Conservation (phyloP, 2,329 filamentous ascomycete genomes). For the Zymoseptoria ardabiliae region DNA sequence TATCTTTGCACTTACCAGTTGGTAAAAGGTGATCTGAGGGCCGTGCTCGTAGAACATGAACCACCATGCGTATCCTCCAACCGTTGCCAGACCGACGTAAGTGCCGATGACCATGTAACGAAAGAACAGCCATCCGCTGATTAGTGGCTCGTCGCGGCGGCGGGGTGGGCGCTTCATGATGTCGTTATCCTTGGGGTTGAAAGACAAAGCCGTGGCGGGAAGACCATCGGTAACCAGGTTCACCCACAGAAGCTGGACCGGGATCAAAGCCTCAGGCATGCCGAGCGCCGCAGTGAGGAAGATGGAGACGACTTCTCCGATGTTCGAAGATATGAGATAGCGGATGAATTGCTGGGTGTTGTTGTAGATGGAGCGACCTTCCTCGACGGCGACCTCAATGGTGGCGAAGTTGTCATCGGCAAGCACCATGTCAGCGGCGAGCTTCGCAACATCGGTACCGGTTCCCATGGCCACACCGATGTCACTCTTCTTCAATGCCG, state of each 20-base stretch:
- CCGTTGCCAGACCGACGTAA: conserved; percentile 90
- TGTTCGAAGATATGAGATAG: conserved; percentile 98
- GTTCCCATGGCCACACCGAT: conserved; percentile 99
- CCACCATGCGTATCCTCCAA: conserved; percentile 99
- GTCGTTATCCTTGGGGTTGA: conserved; percentile 97
- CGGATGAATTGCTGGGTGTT: conserved; percentile 99
- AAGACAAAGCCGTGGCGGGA: conserved; percentile 89
- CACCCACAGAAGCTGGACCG: conserved; percentile 96
- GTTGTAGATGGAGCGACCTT: conserved; percentile 97
- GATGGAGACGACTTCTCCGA: conserved; percentile 97
- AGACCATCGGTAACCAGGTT: conserved; percentile 97
- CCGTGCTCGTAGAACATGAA: conserved; percentile 93
- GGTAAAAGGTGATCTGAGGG: conserved; percentile 83
- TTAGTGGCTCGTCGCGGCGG: conserved; percentile 86
- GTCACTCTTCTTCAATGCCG: conserved; percentile 95
- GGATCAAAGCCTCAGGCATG: conserved; percentile 95
- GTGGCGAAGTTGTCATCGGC: conserved; percentile 99
- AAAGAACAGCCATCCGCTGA: conserved; percentile 95
- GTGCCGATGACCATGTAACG: conserved; percentile 93
- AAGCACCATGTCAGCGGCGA: conserved; percentile 97
- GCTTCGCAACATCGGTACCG: conserved; percentile 91
- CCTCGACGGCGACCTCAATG: conserved; percentile 90
- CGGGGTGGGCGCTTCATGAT: conserved; percentile 90
- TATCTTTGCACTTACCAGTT: conserved; percentile 52
- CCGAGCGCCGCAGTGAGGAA: conserved; percentile 93